Conservation (phyloP, 164 flowering plant species). For the Annona cherimola region DNA sequence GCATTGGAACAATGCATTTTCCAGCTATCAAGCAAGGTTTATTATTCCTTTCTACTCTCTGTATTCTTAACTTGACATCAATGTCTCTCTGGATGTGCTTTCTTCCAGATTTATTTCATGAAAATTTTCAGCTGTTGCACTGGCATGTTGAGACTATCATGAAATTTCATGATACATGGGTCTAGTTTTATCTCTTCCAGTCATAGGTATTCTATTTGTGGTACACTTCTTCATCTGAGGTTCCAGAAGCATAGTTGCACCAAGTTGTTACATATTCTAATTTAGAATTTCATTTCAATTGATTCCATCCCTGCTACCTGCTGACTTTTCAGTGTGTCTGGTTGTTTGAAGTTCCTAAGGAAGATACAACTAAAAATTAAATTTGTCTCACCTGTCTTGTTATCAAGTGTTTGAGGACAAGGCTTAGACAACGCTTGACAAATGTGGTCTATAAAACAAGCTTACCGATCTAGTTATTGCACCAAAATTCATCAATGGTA, state of each 20-base stretch:
- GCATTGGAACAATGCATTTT: conserved; percentile 65
- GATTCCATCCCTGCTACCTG: not conserved
- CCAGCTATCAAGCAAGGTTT: conserved; percentile 65
- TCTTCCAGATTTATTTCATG: not conserved
- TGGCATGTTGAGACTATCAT: not conserved
- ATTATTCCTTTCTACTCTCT: conserved; percentile 7
- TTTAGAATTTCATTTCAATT: not conserved
- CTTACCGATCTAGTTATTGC: too few relatives aligned
- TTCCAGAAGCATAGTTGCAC: not conserved
- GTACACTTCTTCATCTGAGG: not conserved
- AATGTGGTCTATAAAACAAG: too few relatives aligned
- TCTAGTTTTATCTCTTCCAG: not conserved
- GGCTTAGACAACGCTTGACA: too few relatives aligned
- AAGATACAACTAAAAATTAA: not conserved
- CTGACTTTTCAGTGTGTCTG: not conserved
- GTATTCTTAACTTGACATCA: not conserved
- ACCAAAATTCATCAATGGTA: too few relatives aligned
- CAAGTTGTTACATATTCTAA: not conserved
- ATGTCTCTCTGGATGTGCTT: not conserved
- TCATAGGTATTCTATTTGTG: not conserved
- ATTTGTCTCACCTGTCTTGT: too few relatives aligned
- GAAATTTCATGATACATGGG: not conserved
- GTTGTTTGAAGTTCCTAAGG: not conserved
- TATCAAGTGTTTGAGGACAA: too few relatives aligned
- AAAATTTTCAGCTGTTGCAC: not conserved